These are phyloP conservation scores for Debaryomyces hansenii DNA, from an alignment of 805 yeast genomes.

Conservation along the genomic window DNA sequence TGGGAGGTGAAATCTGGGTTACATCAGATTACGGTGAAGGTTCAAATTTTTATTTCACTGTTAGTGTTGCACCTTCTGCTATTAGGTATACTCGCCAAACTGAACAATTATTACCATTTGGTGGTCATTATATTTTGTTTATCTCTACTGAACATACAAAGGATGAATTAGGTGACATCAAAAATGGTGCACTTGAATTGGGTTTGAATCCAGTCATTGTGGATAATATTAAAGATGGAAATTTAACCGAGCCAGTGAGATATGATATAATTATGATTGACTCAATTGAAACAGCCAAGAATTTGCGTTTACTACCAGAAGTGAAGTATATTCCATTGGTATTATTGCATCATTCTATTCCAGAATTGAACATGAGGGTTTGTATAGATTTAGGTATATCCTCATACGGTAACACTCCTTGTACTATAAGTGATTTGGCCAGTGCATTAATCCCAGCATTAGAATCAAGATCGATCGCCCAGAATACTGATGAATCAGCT, in stretches of 20 bases:
- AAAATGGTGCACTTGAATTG: slow-evolving; percentile 50
- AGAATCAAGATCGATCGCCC: slow-evolving; percentile 78
- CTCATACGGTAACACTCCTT: slow-evolving; percentile 86
- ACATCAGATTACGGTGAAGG: slow-evolving; percentile 78
- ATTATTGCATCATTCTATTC: slow-evolving; percentile 70
- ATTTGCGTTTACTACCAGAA: slow-evolving; percentile 66
- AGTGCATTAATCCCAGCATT: slow-evolving; percentile 82
- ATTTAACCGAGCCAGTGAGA: slow-evolving; percentile 53
- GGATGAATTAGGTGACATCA: slow-evolving; percentile 51
- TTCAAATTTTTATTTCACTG: slow-evolving; percentile 79
- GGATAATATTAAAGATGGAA: slow-evolving; percentile 55
- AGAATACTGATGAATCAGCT: slow-evolving; percentile 74
- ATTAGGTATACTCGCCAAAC: slow-evolving; percentile 61
- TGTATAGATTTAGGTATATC: slow-evolving; percentile 86
- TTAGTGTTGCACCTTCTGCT: slow-evolving; percentile 72
- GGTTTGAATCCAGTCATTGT: slow-evolving; percentile 65
- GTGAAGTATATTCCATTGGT: slow-evolving; percentile 86
- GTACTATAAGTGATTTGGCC: slow-evolving; percentile 77
- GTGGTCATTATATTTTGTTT: slow-evolving; percentile 66
- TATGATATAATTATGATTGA: slow-evolving; percentile 85
- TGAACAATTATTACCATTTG: slow-evolving; percentile 71
- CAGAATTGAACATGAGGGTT: slow-evolving; percentile 74
- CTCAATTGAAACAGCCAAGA: slow-evolving; percentile 70
- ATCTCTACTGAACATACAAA: slow-evolving; percentile 63
- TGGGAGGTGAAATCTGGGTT: slow-evolving; percentile 96